phyloP scores from a whole-genome alignment of 2,329 filamentous ascomycete genomes.

The Alternaria brassicicola region DNA sequence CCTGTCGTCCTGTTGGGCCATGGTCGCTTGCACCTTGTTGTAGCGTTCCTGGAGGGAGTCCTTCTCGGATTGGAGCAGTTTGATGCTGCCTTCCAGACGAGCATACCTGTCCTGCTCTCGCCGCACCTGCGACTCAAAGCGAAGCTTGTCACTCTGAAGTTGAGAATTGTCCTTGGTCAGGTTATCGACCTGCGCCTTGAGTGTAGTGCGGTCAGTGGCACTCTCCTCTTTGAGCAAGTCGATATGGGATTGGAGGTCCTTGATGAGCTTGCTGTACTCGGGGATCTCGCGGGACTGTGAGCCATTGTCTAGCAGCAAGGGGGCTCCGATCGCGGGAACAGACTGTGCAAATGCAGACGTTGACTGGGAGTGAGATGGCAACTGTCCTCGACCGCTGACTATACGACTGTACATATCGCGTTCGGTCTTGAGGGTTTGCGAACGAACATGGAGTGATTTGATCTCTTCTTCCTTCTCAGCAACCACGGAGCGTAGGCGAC shows the following conservation, averaged over 20 bases:
- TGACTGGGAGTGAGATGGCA: constrained; percentile 51
- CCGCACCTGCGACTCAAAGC: constrained; percentile 78
- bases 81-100: constrained; percentile 87
- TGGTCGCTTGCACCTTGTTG: constrained; percentile 76
- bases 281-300: constrained; percentile 64
- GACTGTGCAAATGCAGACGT: constrained; percentile 30
- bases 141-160: constrained; percentile 81
- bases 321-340: constrained; percentile 15
- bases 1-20: constrained; percentile 86
- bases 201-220: constrained; percentile 75
- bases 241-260: constrained; percentile 87
- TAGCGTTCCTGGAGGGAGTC: constrained; percentile 83
- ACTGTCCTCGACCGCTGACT: constrained; percentile 74
- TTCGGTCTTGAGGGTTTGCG: constrained; percentile 93
- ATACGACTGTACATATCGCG: constrained; percentile 97
- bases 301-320: constrained; percentile 41
- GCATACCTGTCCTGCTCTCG: constrained; percentile 84
- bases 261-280: constrained; percentile 77
- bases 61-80: constrained; percentile 83
- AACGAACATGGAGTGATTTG: constrained; percentile 77
- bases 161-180: constrained; percentile 81
- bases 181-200: constrained; percentile 83
- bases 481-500: constrained; percentile 73
- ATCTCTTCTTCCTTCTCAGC: constrained; percentile 85
- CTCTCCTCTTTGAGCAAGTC: constrained; percentile 89